phyloP scores from a whole-genome alignment of 495 filamentous ascomycete genomes.

The Talaromyces trachyspermus region DNA sequence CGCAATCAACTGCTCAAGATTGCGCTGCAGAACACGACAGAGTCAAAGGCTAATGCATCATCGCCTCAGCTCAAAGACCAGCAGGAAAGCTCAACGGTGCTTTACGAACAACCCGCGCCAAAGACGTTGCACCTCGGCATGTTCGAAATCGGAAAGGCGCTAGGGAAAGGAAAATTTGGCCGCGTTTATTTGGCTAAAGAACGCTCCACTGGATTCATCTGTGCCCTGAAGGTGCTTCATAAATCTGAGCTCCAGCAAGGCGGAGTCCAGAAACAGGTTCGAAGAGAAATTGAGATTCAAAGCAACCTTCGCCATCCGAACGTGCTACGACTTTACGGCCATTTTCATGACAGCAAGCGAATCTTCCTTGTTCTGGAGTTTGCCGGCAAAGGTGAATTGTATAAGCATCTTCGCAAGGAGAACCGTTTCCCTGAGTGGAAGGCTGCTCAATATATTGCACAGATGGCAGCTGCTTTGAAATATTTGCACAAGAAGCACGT shows the following conservation, averaged over 20 bases:
- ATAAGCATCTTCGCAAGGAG: constrained; percentile 90
- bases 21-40: constrained; percentile 67
- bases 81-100: constrained; percentile 43
- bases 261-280: constrained; percentile 92
- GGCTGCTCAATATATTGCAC: constrained; percentile 94
- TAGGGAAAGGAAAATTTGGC: constrained; percentile 97
- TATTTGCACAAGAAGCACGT: constrained; percentile 98
- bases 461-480: constrained; percentile 88
- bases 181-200: constrained; percentile 94
- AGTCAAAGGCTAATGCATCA: constrained; percentile 40
- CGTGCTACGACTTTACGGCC: constrained; percentile 86
- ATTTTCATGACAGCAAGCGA: constrained; percentile 95
- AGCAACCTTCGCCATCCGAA: constrained; percentile 94
- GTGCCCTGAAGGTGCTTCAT: constrained; percentile 93
- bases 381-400: constrained; percentile 89
- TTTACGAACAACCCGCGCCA: constrained; percentile 55
- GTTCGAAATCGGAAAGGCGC: constrained; percentile 95
- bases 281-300: constrained; percentile 97
- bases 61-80: constrained; percentile 25
- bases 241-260: constrained; percentile 89
- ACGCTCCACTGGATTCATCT: constrained; percentile 81
- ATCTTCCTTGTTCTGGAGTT: constrained; percentile 96
- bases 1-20: constrained; percentile 71
- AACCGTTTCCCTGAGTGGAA: constrained; percentile 90
- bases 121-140: constrained; percentile 91